Conservation (phyloP, 495 filamentous ascomycete species). For the Hypoxylon rickii region DNA sequence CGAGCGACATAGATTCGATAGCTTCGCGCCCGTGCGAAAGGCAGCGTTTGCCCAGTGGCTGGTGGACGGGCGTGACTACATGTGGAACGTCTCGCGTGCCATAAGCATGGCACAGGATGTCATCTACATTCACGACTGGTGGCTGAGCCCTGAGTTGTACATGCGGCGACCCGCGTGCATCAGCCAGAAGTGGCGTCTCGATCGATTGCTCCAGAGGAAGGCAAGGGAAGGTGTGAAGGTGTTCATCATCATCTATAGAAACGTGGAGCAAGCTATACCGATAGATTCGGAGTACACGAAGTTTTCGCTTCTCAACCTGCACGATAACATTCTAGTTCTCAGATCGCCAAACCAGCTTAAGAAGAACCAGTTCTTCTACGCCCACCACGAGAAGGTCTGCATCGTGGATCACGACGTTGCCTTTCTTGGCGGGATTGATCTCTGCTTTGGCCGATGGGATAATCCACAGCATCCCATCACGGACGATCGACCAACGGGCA, state of each 20-base stretch:
- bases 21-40: conserved; percentile 88
- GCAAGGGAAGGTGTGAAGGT: conserved; percentile 95
- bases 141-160: conserved; percentile 95
- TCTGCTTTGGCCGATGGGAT: conserved; percentile 98
- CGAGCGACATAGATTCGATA: conserved; percentile 81
- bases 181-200: conserved; percentile 97
- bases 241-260: conserved; percentile 97
- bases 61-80: conserved; percentile 95
- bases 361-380: conserved; percentile 99
- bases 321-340: conserved; percentile 95
- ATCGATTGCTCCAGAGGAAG: conserved; percentile 91
- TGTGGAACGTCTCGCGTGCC: conserved; percentile 98
- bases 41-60: conserved; percentile 94
- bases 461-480: conserved; percentile 87
- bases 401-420: conserved; percentile 96
- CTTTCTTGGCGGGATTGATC: conserved; percentile 94
- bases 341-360: conserved; percentile 95
- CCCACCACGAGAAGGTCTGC: conserved; percentile 96
- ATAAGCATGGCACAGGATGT: conserved; percentile 99
- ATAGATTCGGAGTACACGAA: conserved; percentile 99
- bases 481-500: conserved; percentile 94
- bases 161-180: conserved; percentile 94
- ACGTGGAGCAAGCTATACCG: conserved; percentile 95
- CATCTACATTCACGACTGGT: conserved; percentile 99
- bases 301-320: conserved; percentile 92